Conservation (phyloP, 495 filamentous ascomycete species). For the Hypoxylon subgilvum region DNA sequence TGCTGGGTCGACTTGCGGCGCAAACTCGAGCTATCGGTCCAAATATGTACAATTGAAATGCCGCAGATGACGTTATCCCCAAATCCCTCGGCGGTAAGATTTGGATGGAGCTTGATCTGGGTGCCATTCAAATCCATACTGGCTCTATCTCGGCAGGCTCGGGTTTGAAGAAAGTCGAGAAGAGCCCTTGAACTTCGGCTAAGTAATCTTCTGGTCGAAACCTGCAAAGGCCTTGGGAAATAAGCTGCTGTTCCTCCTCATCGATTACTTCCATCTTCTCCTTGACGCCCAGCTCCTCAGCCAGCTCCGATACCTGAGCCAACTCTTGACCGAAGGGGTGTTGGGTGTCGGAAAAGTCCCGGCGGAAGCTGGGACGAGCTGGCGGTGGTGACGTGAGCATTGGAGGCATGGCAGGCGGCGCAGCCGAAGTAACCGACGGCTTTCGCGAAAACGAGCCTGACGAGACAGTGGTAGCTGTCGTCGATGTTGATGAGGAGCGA, state of each 20-base stretch:
- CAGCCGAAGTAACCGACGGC: conserved; percentile 30
- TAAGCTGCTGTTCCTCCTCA: conserved; percentile 72
- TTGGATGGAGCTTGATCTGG: conserved; percentile 3
- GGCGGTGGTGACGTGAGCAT: conserved; percentile 44
- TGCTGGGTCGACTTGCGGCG: conserved; percentile 26
- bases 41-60: conserved; percentile 46
- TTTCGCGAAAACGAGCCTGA: conserved; percentile 46
- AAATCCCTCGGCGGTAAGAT: conserved; percentile 18
- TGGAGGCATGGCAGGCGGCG: conserved; percentile 21
- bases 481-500: conserved; percentile 56
- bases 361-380: conserved; percentile 41
- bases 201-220: conserved; percentile 85
- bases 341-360: conserved; percentile 39
- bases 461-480: conserved; percentile 49
- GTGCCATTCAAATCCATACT: conserved; percentile 40
- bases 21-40: conserved; percentile 31
- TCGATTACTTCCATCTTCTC: conserved; percentile 67
- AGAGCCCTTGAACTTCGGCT: conserved; percentile 75
- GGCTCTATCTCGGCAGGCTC: conserved; percentile 23
- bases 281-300: conserved; percentile 80
- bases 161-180: conserved; percentile 50
- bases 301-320: conserved; percentile 77
- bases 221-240: conserved; percentile 69
- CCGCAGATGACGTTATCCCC: conserved; percentile 8
- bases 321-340: conserved; percentile 76